Conservation (phyloP, 257 asterid species). For the Linaria vulgaris region DNA sequence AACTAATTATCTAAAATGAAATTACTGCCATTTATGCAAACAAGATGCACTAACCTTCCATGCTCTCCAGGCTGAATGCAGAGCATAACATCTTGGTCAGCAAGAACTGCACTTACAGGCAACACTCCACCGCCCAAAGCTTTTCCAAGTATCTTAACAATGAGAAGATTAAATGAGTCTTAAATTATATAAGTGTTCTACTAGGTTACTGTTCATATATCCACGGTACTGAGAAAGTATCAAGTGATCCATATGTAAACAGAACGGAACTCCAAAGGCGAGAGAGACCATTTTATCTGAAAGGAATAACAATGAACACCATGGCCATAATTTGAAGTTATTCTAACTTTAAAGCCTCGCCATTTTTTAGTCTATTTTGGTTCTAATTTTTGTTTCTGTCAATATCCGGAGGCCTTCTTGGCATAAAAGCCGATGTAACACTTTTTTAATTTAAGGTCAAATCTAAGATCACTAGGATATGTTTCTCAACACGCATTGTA, state of each 20-base stretch:
- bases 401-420: too few relatives aligned
- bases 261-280: neutral
- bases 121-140: slow-evolving; percentile 97
- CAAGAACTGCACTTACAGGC: slow-evolving; percentile 94
- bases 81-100: slow-evolving; percentile 93
- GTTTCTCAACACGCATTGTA: too few relatives aligned
- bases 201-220: neutral
- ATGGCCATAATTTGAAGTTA: neutral
- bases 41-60: slow-evolving; percentile 68
- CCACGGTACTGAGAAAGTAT: slow-evolving; percentile 7
- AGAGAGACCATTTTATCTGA: neutral
- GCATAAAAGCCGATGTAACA: too few relatives aligned
- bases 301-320: neutral
- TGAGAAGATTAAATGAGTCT: slow-evolving; percentile 15
- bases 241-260: neutral
- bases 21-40: neutral
- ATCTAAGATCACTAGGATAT: too few relatives aligned
- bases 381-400: neutral
- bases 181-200: slow-evolving; percentile 11
- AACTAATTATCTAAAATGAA: neutral
- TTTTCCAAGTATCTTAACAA: slow-evolving; percentile 82
- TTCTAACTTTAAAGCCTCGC: neutral
- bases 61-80: slow-evolving; percentile 98
- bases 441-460: too few relatives aligned
- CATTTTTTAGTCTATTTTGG: neutral